A percentile compares a stretch with the other conserved stretches of the same genome.
These are phyloP conservation scores for Evernia prunastri DNA, from an alignment of 495 filamentous ascomycete species.

Conservation along the genomic window DNA sequence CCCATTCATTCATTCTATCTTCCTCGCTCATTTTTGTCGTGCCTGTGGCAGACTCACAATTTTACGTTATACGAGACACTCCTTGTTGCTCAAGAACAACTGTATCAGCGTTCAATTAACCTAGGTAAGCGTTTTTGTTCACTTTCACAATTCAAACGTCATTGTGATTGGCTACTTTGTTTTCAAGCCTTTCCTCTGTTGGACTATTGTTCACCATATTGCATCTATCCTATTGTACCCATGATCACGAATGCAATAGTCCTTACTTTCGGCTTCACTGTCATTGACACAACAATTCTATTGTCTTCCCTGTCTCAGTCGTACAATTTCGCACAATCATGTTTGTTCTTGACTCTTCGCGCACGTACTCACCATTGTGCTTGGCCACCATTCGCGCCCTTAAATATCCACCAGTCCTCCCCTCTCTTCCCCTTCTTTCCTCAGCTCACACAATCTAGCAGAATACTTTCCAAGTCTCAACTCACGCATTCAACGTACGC, in stretches of 20 bases:
- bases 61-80: neutral
- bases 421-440: neutral
- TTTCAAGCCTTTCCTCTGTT: neutral
- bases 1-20: neutral
- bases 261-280: neutral
- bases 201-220: neutral
- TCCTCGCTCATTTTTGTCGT: slow-evolving; percentile 8
- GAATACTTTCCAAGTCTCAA: slow-evolving; percentile 1
- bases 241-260: neutral
- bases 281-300: neutral
- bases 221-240: neutral
- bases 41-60: slow-evolving; percentile 24
- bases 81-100: neutral
- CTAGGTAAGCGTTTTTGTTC: neutral
- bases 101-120: neutral
- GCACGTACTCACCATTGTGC: neutral
- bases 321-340: neutral
- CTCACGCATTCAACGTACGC: slow-evolving; percentile 1
- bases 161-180: neutral
- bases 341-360: neutral
- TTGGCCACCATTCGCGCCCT: neutral
- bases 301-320: neutral
- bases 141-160: neutral
- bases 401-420: neutral
- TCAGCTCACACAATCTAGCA: slow-evolving; percentile 2